Evolutionary conservation across 805 yeast genomes (phyloP), one percentile per base, ranked within the genome.

Genomic region (Barnettozyma pratensis): DNA sequence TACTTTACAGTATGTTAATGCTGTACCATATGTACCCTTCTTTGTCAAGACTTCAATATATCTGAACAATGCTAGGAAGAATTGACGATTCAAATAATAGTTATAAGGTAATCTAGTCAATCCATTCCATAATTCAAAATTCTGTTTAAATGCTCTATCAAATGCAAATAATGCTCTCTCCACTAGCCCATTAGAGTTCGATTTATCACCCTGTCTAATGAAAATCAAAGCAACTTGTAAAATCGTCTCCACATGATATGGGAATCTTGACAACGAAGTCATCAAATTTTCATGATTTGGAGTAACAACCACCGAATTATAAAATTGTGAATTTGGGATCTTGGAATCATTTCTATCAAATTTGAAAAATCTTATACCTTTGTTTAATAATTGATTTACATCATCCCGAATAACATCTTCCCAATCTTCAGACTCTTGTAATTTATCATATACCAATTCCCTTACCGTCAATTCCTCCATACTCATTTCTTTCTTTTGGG

Each of bases 281-380:
- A 87, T 76, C 46, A 89, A 65, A 0, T 84, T 74, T 52, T 88
- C 92, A 46, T 87, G 91, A 60, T 89, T 91, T 0, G 94, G 90
- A n/a, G 81, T 78, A 51, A 84, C 65, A 5, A 81, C 83, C 11
- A 82, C 84, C 5, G 85, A 76, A 6, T 85, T 72, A 60, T 77
- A 85, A 58, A 85, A 85, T 47, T 71, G 74, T 0, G 74, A 66
- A 53, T 69, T 64, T 11, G 65, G 64, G 39, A 61, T 38, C 53
- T 67, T 48, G 37, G 60, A 46, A 45, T 76, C 79, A n/a, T 60
- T 57, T 29, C 58, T 46, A 51, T 55, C 44, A 55, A 85, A 80
- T 51, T 73, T 76, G 68, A 77, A 90, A 55, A 76, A 83, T 37
- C 69, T 72, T 6, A 85, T 72, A 5, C 83, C 83, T 39, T 56